Conservation (phyloP, 495 filamentous ascomycete genomes). For the Neurospora sp. region DNA sequence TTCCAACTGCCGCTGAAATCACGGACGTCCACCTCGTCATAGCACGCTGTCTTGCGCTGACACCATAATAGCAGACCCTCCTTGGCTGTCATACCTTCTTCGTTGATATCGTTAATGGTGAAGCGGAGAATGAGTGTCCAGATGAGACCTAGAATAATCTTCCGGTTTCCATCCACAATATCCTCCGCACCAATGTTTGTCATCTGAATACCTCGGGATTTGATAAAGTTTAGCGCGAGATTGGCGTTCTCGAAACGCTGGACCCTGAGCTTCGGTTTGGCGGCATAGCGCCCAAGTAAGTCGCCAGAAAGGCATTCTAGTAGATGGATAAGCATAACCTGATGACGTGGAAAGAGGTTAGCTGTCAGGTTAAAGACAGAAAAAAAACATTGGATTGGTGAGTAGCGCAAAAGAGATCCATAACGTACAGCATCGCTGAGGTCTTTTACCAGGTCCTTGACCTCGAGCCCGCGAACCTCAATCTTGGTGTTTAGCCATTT, state of each 20-base stretch:
- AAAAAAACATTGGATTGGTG: constrained; percentile 2
- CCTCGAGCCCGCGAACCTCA: constrained; percentile 57
- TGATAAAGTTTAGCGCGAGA: constrained; percentile 85
- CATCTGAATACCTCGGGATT: constrained; percentile 82
- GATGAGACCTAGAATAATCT: constrained; percentile 93
- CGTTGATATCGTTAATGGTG: constrained; percentile 97
- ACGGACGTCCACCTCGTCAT: constrained; percentile 86
- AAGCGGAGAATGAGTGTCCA: constrained; percentile 97
- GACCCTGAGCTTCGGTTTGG: constrained; percentile 88
- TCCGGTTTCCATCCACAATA: constrained; percentile 94
- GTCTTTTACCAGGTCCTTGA: constrained; percentile 78
- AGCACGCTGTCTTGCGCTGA: constrained; percentile 96
- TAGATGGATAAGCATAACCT: constrained; percentile 92
- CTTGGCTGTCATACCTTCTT: constrained; percentile 95
- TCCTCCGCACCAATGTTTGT: constrained; percentile 98
- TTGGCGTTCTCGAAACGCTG: constrained; percentile 99
- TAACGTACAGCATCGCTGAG: constrained; percentile 81
- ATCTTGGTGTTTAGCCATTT: constrained; percentile 99
- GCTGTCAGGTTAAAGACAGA: neutral
- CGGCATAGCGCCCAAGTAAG: constrained; percentile 91
- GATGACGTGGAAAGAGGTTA: neutral
- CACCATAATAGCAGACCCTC: constrained; percentile 94
- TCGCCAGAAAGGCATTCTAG: constrained; percentile 91
- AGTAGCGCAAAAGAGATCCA: neutral
- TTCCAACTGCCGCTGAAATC: constrained; percentile 97